These are phyloP conservation scores for Actinomortierella wolfii DNA, from an alignment of 371 early-diverging fungal genomes.

Conservation along the genomic window DNA sequence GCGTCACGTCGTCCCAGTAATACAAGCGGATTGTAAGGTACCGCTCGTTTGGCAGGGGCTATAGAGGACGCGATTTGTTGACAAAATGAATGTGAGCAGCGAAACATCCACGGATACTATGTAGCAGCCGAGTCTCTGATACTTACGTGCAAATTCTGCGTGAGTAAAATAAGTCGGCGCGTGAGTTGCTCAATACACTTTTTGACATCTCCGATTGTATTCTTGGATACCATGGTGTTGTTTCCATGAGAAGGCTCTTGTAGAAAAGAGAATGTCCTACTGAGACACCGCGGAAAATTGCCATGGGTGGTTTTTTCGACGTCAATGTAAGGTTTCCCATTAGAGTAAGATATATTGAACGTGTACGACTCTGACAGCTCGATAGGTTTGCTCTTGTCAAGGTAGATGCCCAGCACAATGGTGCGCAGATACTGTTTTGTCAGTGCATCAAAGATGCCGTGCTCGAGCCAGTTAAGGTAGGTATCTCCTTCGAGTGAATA, in stretches of 20 bases:
- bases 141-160: slow-evolving; percentile 47
- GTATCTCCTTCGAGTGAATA: slow-evolving; percentile 1
- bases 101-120: no score
- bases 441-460: slow-evolving; percentile 13
- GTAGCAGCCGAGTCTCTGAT: no score
- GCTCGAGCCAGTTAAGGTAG: slow-evolving; percentile 5
- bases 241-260: no score
- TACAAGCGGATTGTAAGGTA: slow-evolving; percentile 47
- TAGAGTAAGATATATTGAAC: slow-evolving; percentile 4
- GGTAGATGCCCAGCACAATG: slow-evolving; percentile 3
- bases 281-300: no score
- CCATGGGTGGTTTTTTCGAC: not conserved
- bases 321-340: not conserved
- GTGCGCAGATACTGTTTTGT: slow-evolving; percentile 4
- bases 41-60: slow-evolving; percentile 41
- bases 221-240: no score
- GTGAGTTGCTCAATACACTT: slow-evolving; percentile 46
- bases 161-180: slow-evolving; percentile 47
- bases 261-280: no score
- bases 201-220: slow-evolving; percentile 10
- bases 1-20: slow-evolving; percentile 52
- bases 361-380: slow-evolving; percentile 8
- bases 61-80: not conserved
- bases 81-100: no score
- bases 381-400: not conserved